Evolutionary conservation across 2,329 filamentous ascomycete species (phyloP), one percentile per base, ranked within the genome.

Genomic region (Pestalotiopsis sp.): DNA sequence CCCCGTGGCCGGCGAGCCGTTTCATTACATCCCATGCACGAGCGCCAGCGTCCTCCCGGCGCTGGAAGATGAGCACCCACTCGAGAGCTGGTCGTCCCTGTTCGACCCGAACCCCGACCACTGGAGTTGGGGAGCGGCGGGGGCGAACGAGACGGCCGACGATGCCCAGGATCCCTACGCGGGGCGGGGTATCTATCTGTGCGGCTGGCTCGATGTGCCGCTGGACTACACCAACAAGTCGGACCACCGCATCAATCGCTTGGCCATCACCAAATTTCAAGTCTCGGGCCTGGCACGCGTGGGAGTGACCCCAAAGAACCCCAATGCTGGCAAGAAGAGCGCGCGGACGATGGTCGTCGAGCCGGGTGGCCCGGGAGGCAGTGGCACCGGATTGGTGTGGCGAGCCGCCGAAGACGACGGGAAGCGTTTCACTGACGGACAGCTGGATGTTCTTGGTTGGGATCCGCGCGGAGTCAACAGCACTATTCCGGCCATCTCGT

Each of bases 391-490:
- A 0, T 82, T 82, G 52, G 78, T 76, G 3, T 85, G 82, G 82
- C 72, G 78, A 5, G 71, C 70, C 0, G 80, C 78, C 3, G 80
- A 85, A 67, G 66, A 70, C 0, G 69, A 83, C 45, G 80, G 82
- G 3, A 72, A 80, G 67, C 80, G 82, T 3, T 74, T 86, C 13
- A 84, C 83, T 68, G 80, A 80, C 39, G 78, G 81, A 25, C 73
- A 77, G 25, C 84, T 81, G 25, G 84, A 87, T 69, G 81, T 87
- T 5, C 74, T 88, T 14, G 84, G 84, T n/a, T 87, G 84, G 81
- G 86, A 88, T 65, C 85, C 85, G n/a, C 81, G 86, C 3, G 85
- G 85, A 1, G 83, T 87, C 66, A 87, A 87, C 71, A 74, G 78
- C 1, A 83, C 84, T 1, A 80, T 80, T 6, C 86, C 86, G 0